Evolutionary conservation across 768 basidiomycete genomes (phyloP), one percentile per base, ranked within the genome.

Genomic region (Clavaria fumosa): DNA sequence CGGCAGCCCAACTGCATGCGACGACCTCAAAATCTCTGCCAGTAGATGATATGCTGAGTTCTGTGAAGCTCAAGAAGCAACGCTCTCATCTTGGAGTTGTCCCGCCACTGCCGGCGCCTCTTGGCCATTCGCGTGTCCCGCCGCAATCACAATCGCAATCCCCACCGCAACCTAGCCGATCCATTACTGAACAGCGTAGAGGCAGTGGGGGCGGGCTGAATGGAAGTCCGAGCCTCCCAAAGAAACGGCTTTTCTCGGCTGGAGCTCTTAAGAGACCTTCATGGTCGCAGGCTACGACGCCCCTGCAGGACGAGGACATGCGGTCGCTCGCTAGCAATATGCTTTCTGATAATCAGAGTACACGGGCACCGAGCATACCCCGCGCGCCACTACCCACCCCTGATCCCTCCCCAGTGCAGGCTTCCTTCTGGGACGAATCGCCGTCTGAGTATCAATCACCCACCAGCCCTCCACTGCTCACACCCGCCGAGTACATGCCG

Each of bases 191-290:
- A 40, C 41, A 50, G 40, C 41, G 37, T 20, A 59, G 52, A 39
- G 52, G 55, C 42, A 52, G 49, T n/a, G 56, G 54, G 35, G 38
- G 49, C n/a, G n/a, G n/a, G n/a, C n/a, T n/a, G n/a, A n/a, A n/a
- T 5, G 50, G 52, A 27, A 54, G 53, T 37, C 45, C 50, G 10
- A 37, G 42, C 18, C 40, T 50, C 12, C 47, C 53, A 12, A 54
- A 74, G 37, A 73, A 67, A 47, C 68, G 78, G n/a, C 53, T 81
- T 9, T 79, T 79, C 47, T 79, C 78, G 12, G 63, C 66, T 24
- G 66, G 72, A 5, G 71, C 66, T 46, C 44, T 55, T 31, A 60
- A 67, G 40, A 60, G 70, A 41, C 69, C 70, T 14, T 72, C 74
- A 3, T 69, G 67, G 11, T 66, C 70, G 7, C 60, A 63, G 23